Evolutionary conservation across 1,139 yeast species (phyloP), one percentile per base, ranked within the genome.

Genomic region (Protomyces lactucae-debilis): DNA sequence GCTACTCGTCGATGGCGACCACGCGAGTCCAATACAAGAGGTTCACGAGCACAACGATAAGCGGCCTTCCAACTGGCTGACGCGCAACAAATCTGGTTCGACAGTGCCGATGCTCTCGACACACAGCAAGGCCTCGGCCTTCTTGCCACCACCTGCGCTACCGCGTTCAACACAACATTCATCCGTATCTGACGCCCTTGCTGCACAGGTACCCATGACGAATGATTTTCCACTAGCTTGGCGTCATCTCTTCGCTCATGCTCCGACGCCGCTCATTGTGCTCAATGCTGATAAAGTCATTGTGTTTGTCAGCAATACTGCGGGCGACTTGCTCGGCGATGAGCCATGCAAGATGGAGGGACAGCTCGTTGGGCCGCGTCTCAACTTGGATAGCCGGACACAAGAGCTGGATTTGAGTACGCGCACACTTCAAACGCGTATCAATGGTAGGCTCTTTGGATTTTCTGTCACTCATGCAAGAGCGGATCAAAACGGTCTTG

Each of bases 351-450:
- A n/a, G 53, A 28, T 59, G 37, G 57, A 52, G 14, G 53, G 36
- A 5, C 32, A 6, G 14, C 36, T 18, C 14, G 63, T 52, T 3
- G 63, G 54, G 12, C 28, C 4, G 21, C 35, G 28, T 10, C 52
- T 59, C 36, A 37, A 51, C 28, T n/a, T 59, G 21, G 28, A 55
- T 3, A 51, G 48, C 52, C 23, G 37, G 25, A 21, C 55, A 16
- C 40, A 43, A 51, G 28, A 37, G 35, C 8, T 59, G 52, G 63
- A 23, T 28, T 14, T 55, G 43, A 6, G 12, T 23, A 32, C 56
- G 39, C 23, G 63, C 43, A 28, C 46, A 8, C 37, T 59, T n/a
- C 57, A 59, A 39, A 59, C 63, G 18, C 56, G 63, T 14, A 16
- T 59, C n/a, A 37, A 35, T 9, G 63, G 43, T 3, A 39, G 52